Evolutionary conservation across 257 asterid genomes (phyloP).

Genomic region (Salvia rosmarinus): DNA sequence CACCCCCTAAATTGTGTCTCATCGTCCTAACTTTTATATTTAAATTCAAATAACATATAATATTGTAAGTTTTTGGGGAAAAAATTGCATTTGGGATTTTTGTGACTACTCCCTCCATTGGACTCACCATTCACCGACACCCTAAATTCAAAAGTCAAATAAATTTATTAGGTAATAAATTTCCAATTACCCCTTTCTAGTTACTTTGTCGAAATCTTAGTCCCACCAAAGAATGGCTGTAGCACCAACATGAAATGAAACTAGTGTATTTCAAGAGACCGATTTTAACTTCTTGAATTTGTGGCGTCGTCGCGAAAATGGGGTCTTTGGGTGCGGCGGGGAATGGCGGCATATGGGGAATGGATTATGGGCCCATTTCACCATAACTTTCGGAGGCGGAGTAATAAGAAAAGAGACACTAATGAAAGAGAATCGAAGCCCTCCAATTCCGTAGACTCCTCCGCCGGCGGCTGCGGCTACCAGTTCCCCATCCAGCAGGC

Average conservation of each 20-base stretch:
- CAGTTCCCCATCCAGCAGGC: constrained; percentile 72
- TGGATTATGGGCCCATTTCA: constrained; percentile 45
- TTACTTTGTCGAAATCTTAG: neutral
- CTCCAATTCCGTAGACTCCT: constrained; percentile 34
- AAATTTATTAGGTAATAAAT: neutral
- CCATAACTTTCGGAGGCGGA: constrained; percentile 31
- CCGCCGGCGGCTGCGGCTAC: constrained; percentile 35
- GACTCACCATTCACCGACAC: too few species aligned
- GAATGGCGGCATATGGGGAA: constrained; percentile 49
- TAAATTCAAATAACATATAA: too few species aligned
- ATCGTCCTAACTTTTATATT: too few species aligned
- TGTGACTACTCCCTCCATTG: too few species aligned
- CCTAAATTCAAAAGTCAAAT: too few species aligned
- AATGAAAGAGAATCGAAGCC: constrained; percentile 33
- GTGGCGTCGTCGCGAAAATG: constrained; percentile 32
- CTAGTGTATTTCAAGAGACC: neutral
- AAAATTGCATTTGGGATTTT: too few species aligned
- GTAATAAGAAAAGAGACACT: constrained; percentile 26
- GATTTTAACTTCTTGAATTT: constrained; percentile 4
- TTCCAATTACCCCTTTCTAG: neutral
- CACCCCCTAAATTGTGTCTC: too few species aligned
- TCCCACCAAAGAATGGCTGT: too few species aligned
- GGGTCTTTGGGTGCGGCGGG: constrained; percentile 43
- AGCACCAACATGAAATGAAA: constrained; percentile 19
- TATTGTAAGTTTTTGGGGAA: too few species aligned